These are phyloP conservation scores for Leucosporidium yakuticum DNA, from an alignment of 768 basidiomycete species.

Conservation along the genomic window DNA sequence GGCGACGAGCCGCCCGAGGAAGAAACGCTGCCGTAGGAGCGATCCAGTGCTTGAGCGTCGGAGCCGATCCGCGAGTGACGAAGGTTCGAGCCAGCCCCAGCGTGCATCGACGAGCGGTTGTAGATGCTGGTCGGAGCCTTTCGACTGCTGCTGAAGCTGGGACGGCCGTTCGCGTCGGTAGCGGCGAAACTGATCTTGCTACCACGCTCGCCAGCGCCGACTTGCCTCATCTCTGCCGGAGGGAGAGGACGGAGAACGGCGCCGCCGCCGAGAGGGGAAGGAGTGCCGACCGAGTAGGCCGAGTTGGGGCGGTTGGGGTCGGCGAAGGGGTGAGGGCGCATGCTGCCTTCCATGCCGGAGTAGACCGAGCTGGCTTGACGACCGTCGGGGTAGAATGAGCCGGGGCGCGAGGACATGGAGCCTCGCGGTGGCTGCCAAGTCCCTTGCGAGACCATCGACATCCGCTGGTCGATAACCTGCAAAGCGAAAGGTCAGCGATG, in stretches of 20 bases:
- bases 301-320: slow-evolving; percentile 17
- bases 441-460: slow-evolving; percentile 36
- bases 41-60: too few relatives aligned
- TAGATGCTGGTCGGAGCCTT: slow-evolving; percentile 11
- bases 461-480: slow-evolving; percentile 34
- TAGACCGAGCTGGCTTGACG: slow-evolving; percentile 22
- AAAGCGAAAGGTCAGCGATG: too few relatives aligned
- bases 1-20: slow-evolving; percentile 2
- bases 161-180: not conserved
- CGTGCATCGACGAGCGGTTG: slow-evolving; percentile 12
- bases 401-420: slow-evolving; percentile 21
- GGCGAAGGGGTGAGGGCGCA: not conserved
- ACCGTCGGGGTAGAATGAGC: slow-evolving; percentile 9
- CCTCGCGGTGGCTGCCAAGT: slow-evolving; percentile 30
- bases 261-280: slow-evolving; percentile 7
- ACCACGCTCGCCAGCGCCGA: slow-evolving; percentile 21
- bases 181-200: slow-evolving; percentile 22
- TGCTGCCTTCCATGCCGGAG: slow-evolving; percentile 15
- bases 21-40: not conserved
- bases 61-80: not conserved
- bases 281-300: slow-evolving; percentile 21
- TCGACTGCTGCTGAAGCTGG: slow-evolving; percentile 8
- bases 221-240: slow-evolving; percentile 28
- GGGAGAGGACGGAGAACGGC: slow-evolving; percentile 4
- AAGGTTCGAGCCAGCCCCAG: not conserved